Evolutionary conservation across 495 filamentous ascomycete genomes (phyloP), one percentile per base, ranked within the genome.

Genomic region (Hyaloscypha finlandica): DNA sequence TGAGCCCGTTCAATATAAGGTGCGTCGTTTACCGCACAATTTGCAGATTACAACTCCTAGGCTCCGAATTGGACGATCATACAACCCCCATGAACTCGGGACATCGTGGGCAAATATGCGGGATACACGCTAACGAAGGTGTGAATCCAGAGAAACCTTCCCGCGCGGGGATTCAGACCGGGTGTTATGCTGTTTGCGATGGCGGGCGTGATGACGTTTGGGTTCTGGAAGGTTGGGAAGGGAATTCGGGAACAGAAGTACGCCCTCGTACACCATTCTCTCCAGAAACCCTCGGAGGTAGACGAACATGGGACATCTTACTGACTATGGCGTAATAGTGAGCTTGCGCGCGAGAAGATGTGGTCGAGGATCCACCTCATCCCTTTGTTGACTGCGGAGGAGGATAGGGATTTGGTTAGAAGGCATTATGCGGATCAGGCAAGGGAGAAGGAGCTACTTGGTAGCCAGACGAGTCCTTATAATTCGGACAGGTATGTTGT

Each of bases 321-420:
- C 20, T 30, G 29, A 31, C n/a, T 22, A 56, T 52, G 58, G 61
- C 32, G 6, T 29, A 20, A 33, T 32, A 97, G 94, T 75, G 95
- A 99, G 76, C 90, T 96, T 67, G 91, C 88, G 61, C 92, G 95
- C 55, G 95, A 99, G 75, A 99, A 99, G 83, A 93, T 97, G 85
- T 99, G 95, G 95, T 84, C 89, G 54, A 90, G 95, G 71, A 94
- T 98, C 72, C 86, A 99, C 77, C 82, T 99, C 58, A 93, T 93
- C 75, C 95, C 95, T 35, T 78, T 95, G 69, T 88, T 99, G 60
- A 94, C 97, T 74, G 95, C 95, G 63, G 95, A 99, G 76, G 91
- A 94, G 74, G 95, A 99, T 81, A 90, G 95, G 57, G 95, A 99
- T 81, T 88, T 92, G 74, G 93, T 96, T 70, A 85, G 95, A 56